These are phyloP conservation scores for Brassica juncea DNA, from an alignment of 345 rosid genomes.

Conservation along the genomic window DNA sequence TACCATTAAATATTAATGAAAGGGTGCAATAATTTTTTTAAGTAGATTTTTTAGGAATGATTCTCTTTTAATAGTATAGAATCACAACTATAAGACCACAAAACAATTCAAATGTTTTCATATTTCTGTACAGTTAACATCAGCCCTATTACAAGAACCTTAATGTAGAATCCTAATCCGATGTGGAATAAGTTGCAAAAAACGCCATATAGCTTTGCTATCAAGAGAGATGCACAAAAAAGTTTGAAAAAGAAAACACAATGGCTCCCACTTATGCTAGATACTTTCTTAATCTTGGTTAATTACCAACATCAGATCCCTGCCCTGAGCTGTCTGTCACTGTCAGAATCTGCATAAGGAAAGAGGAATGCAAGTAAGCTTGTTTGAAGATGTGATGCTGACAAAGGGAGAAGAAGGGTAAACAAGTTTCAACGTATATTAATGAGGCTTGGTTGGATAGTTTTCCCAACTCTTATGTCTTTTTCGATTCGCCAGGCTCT, in stretches of 20 bases:
- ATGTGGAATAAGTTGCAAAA: not conserved
- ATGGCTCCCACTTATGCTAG: constrained; percentile 35
- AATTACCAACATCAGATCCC: constrained; percentile 29
- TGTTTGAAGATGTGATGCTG: constrained; percentile 15
- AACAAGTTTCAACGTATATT: not conserved
- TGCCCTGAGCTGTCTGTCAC: constrained; percentile 36
- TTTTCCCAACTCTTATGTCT: too few relatives aligned
- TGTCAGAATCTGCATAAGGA: constrained; percentile 38
- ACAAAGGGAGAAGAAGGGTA: not conserved
- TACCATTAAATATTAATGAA: too few relatives aligned
- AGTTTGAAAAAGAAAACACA: constrained; percentile 13
- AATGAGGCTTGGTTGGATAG: too few relatives aligned
- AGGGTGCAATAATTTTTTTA: too few relatives aligned
- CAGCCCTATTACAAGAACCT: constrained; percentile 26
- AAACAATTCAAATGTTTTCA: constrained; percentile 2
- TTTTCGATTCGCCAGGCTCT: too few relatives aligned
- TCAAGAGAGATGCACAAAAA: constrained; percentile 17
- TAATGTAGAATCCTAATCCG: not conserved
- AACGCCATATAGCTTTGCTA: constrained; percentile 21
- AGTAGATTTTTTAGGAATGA: too few relatives aligned
- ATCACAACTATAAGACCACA: not conserved
- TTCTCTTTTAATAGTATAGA: too few relatives aligned
- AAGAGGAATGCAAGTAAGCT: constrained; percentile 1
- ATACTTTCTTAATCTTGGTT: constrained; percentile 32
- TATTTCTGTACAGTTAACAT: constrained; percentile 38